Evolutionary conservation across 345 rosid species (phyloP).

Genomic region (Camelina hispida): DNA sequence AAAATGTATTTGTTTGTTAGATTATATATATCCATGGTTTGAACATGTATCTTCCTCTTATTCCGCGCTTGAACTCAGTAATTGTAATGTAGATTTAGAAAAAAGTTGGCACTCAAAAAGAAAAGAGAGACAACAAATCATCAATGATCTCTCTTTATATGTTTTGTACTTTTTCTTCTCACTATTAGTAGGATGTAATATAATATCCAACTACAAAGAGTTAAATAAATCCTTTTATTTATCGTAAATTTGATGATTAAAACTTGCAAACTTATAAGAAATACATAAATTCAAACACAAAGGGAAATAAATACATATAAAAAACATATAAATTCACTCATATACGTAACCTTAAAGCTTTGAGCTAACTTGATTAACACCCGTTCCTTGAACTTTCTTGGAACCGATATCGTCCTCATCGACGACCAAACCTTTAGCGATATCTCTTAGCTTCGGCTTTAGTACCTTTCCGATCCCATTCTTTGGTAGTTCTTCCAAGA

Average conservation of each 20-base stretch:
- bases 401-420: slow-evolving; percentile 16
- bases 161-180: neutral
- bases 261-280: neutral
- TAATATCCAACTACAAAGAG: neutral
- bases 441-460: slow-evolving; percentile 51
- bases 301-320: neutral
- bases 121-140: too few relatives aligned
- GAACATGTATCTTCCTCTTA: too few relatives aligned
- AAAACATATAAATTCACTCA: neutral
- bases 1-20: too few relatives aligned
- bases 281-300: neutral
- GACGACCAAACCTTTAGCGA: slow-evolving; percentile 46
- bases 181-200: neutral
- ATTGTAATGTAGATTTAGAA: too few relatives aligned
- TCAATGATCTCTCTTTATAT: too few relatives aligned
- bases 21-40: too few relatives aligned
- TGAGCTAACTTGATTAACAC: slow-evolving; percentile 13
- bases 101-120: too few relatives aligned
- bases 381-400: neutral
- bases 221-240: neutral
- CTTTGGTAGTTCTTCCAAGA: slow-evolving; percentile 54
- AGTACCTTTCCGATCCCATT: slow-evolving; percentile 62
- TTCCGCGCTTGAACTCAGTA: too few relatives aligned
- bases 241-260: neutral
- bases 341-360: slow-evolving; percentile 13